Percentiles rank a stretch among this genome's conserved stretches.
phyloP scores from a whole-genome alignment of 2,329 filamentous ascomycete species.

The Pseudogymnoascus sp. region DNA sequence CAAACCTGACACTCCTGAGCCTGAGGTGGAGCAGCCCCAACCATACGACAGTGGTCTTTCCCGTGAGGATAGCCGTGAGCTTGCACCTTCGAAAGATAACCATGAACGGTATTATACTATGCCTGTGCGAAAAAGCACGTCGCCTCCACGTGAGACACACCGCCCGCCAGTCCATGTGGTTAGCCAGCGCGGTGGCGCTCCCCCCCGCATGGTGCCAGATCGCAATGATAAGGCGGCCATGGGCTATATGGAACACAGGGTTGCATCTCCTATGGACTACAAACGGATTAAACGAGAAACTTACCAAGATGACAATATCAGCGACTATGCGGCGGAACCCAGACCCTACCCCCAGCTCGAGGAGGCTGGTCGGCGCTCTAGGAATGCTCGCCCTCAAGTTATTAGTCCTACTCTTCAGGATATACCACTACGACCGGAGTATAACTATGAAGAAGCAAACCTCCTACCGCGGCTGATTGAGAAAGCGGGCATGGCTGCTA shows the following conservation, averaged over 20 bases:
- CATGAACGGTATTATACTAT: constrained; percentile 25
- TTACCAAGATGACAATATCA: background rate
- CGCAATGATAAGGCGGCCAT: background rate
- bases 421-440: background rate
- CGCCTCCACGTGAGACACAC: background rate
- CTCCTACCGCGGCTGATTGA: background rate
- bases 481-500: background rate
- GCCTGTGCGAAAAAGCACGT: background rate
- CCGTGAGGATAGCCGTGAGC: constrained; percentile 7
- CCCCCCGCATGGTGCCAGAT: background rate
- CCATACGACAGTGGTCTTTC: background rate
- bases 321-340: background rate
- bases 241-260: background rate
- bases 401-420: background rate
- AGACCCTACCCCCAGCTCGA: background rate
- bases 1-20: background rate
- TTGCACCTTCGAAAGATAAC: constrained; percentile 24
- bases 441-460: constrained; percentile 2
- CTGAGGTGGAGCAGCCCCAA: background rate
- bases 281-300: background rate
- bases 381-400: background rate
- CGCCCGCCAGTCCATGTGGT: background rate
- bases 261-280: background rate
- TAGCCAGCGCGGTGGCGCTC: background rate
- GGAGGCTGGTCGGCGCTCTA: background rate